These are phyloP conservation scores for Fistulinella cinereoalba DNA, from an alignment of 1,284 basidiomycete species.

Conservation along the genomic window DNA sequence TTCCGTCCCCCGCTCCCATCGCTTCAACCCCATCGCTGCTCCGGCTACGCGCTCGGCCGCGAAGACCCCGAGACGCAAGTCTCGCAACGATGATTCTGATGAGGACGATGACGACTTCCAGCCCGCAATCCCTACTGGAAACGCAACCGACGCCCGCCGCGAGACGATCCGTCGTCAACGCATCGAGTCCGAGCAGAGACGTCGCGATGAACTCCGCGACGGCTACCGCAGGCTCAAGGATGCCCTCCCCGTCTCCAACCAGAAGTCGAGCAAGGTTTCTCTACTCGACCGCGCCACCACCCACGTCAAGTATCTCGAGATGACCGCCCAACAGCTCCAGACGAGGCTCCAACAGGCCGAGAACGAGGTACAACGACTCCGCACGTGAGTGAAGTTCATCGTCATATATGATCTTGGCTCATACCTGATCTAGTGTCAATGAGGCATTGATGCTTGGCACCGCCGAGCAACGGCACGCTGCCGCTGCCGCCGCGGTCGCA, in stretches of 20 bases:
- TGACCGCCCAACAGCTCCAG: conserved; percentile 69
- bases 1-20: conserved; percentile 64
- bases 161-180: conserved; percentile 83
- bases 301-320: conserved; percentile 78
- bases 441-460: conserved; percentile 82
- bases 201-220: conserved; percentile 82
- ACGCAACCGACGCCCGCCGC: conserved; percentile 58
- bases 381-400: conserved; percentile 41
- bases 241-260: conserved; percentile 78
- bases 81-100: conserved; percentile 59
- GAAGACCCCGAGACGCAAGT: conserved; percentile 53
- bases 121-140: conserved; percentile 42
- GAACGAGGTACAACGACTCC: conserved; percentile 70
- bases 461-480: conserved; percentile 65
- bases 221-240: conserved; percentile 85
- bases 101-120: conserved; percentile 65
- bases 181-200: conserved; percentile 83
- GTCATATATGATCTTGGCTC: conserved; percentile 1
- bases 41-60: conserved; percentile 45
- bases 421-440: conserved; percentile 54
- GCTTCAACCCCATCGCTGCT: conserved; percentile 69
- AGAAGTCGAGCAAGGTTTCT: conserved; percentile 85
- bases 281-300: conserved; percentile 80
- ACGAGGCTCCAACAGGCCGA: conserved; percentile 70
- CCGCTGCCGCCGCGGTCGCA: conserved; percentile 53